Conservation (phyloP, 2,329 filamentous ascomycete species). For the Alternaria alternata region DNA sequence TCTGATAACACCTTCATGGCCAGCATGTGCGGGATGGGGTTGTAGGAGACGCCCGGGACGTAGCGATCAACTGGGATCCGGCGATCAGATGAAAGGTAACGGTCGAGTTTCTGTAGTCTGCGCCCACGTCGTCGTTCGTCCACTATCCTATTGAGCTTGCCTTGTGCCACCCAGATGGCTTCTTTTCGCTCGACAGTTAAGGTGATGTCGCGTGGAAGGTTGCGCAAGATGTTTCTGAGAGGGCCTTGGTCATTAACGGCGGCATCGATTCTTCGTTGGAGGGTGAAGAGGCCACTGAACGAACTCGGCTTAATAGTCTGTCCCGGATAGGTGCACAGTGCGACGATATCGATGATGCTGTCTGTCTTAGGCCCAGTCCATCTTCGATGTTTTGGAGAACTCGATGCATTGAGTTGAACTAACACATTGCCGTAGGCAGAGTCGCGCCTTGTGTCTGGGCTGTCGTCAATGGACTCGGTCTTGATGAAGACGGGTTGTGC, state of each 20-base stretch:
- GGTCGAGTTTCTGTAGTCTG: neutral
- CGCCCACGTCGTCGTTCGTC: neutral
- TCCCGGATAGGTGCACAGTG: neutral
- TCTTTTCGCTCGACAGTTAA: neutral
- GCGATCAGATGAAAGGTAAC: neutral
- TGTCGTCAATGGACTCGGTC: neutral
- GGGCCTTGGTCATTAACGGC: neutral
- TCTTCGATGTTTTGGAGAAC: neutral
- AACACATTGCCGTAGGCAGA: neutral
- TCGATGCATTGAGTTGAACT: neutral
- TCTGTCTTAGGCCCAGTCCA: neutral
- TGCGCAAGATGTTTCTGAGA: neutral
- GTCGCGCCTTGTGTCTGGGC: neutral
- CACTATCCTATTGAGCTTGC: neutral
- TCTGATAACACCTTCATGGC: neutral
- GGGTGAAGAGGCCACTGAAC: neutral
- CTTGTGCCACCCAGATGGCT: conserved; percentile 1
- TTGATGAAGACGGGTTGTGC: neutral
- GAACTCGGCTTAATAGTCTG: neutral
- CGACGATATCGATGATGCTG: neutral
- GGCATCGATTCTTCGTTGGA: neutral
- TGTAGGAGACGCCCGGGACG: neutral
- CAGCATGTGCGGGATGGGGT: neutral
- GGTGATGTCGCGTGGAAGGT: neutral
- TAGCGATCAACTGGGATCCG: neutral